Base-by-base conservation (phyloP, 768 basidiomycete genomes). In the Boletellus emodensis region DNA sequence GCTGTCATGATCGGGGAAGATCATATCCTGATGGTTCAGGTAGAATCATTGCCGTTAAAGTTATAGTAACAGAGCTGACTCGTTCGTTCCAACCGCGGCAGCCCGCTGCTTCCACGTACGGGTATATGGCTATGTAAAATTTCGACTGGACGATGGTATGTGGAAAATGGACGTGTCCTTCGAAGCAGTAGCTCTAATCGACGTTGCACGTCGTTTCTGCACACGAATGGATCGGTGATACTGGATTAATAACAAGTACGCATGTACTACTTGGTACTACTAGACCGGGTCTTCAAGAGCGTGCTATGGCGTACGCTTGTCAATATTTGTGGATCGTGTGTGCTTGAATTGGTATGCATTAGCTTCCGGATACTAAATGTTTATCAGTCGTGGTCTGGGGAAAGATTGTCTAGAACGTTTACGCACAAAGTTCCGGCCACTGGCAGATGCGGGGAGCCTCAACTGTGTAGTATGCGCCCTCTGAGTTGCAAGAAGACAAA, bases 1-100 rank as follows among this genome's bases (percentile, higher is more conserved):
- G 61, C 66, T 34, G 59, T 58, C 22, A 72, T 72, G 72, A 58
- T 72, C 12, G 61, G 67, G 5, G 72, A 73, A 50, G 61, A 73
- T 44, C 62, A 64, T 17, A 58, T 72, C 20, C 40, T 73, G 2
- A 55, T 68, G 48, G 65, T 72, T 34, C 61, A 68, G 52, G 71
- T 70, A 48, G 48, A 60, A 30, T 10, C 3, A 18, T 43, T 10
- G 24, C 11, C 2, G 4, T 24, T 26, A 6, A 22, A 30, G 24
- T 24, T 24, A 6, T 6, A 24, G 24, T 24, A 24, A 24, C 11
- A 14, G 20, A n/a, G 14, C 46, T 51, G 24, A 48, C 48, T n/a
- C 33, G 32, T 46, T 35, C 28, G 4, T 40, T 41, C 49, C 18
- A 17, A 2, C 40, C 36, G 10, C 36, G 41, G 18, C 11, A 66